Conservation (phyloP, 1,139 yeast genomes). For the Spathaspora sp. region DNA sequence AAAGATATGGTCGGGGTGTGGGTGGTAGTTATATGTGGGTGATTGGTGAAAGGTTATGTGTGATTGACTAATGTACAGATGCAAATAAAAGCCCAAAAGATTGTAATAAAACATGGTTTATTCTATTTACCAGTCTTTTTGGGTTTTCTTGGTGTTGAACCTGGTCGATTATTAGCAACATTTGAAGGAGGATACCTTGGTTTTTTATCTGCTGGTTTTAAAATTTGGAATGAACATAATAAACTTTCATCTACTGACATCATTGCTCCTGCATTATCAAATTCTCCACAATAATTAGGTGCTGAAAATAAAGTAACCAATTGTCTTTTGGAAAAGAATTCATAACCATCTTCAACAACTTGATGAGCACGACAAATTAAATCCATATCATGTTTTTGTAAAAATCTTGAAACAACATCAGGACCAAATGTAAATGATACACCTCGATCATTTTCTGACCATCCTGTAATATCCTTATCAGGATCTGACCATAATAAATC, state of each 20-base stretch:
- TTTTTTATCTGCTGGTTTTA: constrained; percentile 93
- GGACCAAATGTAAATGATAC: constrained; percentile 98
- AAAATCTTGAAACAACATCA: constrained; percentile 89
- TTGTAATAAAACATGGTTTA: not conserved
- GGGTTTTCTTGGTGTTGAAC: constrained; percentile 70
- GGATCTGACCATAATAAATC: constrained; percentile 98
- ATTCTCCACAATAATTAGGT: constrained; percentile 98
- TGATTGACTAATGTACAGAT: constrained; percentile 7
- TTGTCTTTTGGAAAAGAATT: constrained; percentile 93
- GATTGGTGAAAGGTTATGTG: not conserved
- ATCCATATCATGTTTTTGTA: constrained; percentile 96
- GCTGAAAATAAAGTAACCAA: constrained; percentile 93
- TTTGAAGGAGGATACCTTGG: constrained; percentile 61
- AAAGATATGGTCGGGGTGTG: not conserved
- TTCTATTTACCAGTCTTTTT: constrained; percentile 57
- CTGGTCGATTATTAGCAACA: constrained; percentile 55
- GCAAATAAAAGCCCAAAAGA: constrained; percentile 2
- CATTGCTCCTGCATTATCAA: constrained; percentile 99
- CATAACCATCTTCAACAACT: constrained; percentile 98
- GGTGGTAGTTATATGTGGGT: too few species aligned
- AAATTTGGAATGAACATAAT: constrained; percentile 94
- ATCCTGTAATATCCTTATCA: constrained; percentile 94
- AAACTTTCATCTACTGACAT: constrained; percentile 97
- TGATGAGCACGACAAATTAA: constrained; percentile 97
- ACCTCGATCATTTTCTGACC: constrained; percentile 98